Base-by-base conservation (phyloP, 768 basidiomycete genomes). In the Russula vinacea region DNA sequence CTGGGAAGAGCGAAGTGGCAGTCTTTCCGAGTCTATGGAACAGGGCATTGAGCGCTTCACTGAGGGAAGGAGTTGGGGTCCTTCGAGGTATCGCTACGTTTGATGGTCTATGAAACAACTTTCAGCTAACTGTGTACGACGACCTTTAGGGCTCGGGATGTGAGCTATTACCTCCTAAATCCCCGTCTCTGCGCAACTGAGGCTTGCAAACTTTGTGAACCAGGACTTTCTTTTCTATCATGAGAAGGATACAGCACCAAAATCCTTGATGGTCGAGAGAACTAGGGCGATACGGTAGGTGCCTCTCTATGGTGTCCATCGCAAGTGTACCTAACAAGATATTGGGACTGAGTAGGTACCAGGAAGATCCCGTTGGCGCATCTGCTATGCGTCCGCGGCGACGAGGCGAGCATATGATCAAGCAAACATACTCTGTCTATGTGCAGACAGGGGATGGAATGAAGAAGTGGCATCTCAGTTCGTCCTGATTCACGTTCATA, bases 151-250 rank as follows among this genome's bases (percentile, higher is more conserved):
- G 67, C 65, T 17, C 64, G 64, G 33, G 67, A 63, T 57, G 65
- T 69, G 50, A 66, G 67, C 40, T 33, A 16, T 22, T 50, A 29
- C 35, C n/a, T 24, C 32, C 14, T 16, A 17, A 61, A 10, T 32
- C 62, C 60, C 56, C 37, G 32, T 24, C 60, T 44, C 33, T 24
- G 22, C 49, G 51, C 49, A 51, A 51, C 49, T 39, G 29, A 55
- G 26, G 37, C 60, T 29, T 19, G 50, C 44, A 32, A 51, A 13
- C 33, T n/a, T n/a, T 54, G 42, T 45, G 29, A 50, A 62, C n/a
- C 44, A 76, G 73, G 75, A 76, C 62, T 78, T 78, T 69, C 70
- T 78, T 13, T 73, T 77, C 59, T 78, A 78, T 62, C 73, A 76
- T 55, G 77, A 78, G 69, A 78, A 78, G 69, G 75, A 74, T 45